Percentiles rank a stretch among this genome's conserved stretches.
phyloP scores from a whole-genome alignment of 2,329 filamentous ascomycete genomes.

The Penicillium expansum region DNA sequence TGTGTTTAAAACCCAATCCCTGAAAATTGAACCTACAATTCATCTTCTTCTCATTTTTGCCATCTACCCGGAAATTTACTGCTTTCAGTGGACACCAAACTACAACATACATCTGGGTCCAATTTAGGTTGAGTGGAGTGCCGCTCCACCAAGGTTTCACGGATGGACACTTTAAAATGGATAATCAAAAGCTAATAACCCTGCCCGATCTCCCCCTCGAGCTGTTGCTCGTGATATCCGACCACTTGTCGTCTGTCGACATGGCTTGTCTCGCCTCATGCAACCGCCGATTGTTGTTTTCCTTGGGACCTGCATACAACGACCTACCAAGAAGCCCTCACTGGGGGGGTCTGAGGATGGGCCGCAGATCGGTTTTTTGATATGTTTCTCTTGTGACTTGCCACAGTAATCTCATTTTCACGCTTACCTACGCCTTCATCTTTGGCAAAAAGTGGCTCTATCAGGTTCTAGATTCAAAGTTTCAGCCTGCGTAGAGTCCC shows the following conservation, averaged over 20 bases:
- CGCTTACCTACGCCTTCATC: constrained; percentile 10
- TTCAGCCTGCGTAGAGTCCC: background rate
- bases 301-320: background rate
- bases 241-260: too few species aligned
- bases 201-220: background rate
- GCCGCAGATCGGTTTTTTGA: background rate
- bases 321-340: background rate
- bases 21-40: background rate
- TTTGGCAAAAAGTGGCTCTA: constrained; percentile 7
- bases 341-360: background rate
- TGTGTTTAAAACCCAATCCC: background rate
- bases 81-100: background rate
- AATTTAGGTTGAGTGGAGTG: background rate
- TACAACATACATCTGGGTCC: background rate
- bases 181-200: background rate
- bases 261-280: background rate
- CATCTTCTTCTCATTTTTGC: too few species aligned
- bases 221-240: background rate
- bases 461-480: background rate
- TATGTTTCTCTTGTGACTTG: background rate
- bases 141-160: background rate
- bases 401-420: constrained; percentile 15
- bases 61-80: too few species aligned
- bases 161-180: background rate
- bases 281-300: background rate